Base-by-base conservation (phyloP, 1,284 basidiomycete species). In the Coriolopsis trogii region DNA sequence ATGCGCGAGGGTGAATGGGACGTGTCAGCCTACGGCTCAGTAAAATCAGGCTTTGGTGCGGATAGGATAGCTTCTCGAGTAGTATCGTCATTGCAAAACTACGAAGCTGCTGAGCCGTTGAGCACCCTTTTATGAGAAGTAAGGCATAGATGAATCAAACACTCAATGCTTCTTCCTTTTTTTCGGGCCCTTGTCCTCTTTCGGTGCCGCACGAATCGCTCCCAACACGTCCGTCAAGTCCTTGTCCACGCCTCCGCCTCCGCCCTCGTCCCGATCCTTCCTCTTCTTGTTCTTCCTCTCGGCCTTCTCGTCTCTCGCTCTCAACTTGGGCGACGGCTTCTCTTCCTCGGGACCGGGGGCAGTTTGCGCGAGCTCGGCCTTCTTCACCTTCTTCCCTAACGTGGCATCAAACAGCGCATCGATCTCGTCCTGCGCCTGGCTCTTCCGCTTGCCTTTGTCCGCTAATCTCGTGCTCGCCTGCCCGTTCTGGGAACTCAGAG, bases 391-490 rank as follows among this genome's bases (percentile, higher is more conserved):
- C 60, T 78, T 81, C 26, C 83, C 82, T 28, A 84, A 65, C 8
- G 75, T 74, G 30, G 72, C 64, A 45, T 79, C 73, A 62, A 91
- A 91, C n/a, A 91, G 70, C 4, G 70, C 77, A 49, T 91, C 89
- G 50, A 91, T 90, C 63, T 88, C 88, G 59, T 90, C 83, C 37
- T 70, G 75, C 10, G 67, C 62, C n/a, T 57, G 59, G 30, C 36
- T 50, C 43, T 56, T 63, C 16, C 65, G 63, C 46, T 68, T 70
- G 28, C 41, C 26, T 38, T 51, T 45, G 15, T 60, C 59, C 58
- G 39, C 25, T 26, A n/a, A n/a, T n/a, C n/a, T n/a, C n/a, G n/a
- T n/a, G n/a, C 8, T 40, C 23, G 3, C 13, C 38, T 6, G 2
- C 8, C 8, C 41, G 73, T 62, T 23, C 47, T n/a, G n/a, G n/a